Conservation (phyloP, 2,329 filamentous ascomycete species). For the Claviceps sp. region DNA sequence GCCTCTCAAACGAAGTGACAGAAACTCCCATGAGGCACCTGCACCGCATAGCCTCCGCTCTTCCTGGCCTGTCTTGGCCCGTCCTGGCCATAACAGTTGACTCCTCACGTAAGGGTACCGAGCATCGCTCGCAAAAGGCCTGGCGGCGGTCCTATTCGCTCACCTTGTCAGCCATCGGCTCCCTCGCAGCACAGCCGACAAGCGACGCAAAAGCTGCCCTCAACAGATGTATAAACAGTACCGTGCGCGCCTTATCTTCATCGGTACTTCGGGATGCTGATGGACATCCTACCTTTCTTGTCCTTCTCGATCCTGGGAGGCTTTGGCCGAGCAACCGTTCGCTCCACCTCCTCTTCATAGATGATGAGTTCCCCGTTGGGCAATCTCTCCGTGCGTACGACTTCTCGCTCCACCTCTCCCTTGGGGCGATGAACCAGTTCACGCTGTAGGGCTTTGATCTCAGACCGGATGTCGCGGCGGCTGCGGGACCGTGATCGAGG, state of each 20-base stretch:
- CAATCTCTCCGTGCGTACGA: slow-evolving; percentile 43
- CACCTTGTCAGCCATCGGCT: slow-evolving; percentile 18
- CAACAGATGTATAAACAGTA: background rate
- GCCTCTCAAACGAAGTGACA: too few species aligned
- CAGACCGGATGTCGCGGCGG: slow-evolving; percentile 55
- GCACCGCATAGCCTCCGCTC: too few species aligned
- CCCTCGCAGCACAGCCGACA: slow-evolving; percentile 6
- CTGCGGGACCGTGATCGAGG: slow-evolving; percentile 29
- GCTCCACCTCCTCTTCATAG: slow-evolving; percentile 46
- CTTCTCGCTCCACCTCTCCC: slow-evolving; percentile 31
- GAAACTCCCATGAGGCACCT: too few species aligned
- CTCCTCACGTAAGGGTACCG: slow-evolving; percentile 48
- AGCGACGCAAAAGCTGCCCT: background rate
- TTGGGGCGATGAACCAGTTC: slow-evolving; percentile 24
- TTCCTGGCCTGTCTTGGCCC: too few species aligned
- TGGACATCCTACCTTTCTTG: slow-evolving; percentile 89
- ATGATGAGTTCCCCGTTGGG: slow-evolving; percentile 50
- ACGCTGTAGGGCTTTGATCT: slow-evolving; percentile 57
- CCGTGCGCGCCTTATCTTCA: slow-evolving; percentile 34
- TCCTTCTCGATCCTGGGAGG: slow-evolving; percentile 70
- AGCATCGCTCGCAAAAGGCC: slow-evolving; percentile 56
- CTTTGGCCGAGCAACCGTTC: slow-evolving; percentile 37
- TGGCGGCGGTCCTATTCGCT: slow-evolving; percentile 44
- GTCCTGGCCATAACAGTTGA: too few species aligned
- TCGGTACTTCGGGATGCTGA: slow-evolving; percentile 62